These are phyloP conservation scores for Termitomyces sp. DNA, from an alignment of 768 basidiomycete genomes.

Conservation along the genomic window DNA sequence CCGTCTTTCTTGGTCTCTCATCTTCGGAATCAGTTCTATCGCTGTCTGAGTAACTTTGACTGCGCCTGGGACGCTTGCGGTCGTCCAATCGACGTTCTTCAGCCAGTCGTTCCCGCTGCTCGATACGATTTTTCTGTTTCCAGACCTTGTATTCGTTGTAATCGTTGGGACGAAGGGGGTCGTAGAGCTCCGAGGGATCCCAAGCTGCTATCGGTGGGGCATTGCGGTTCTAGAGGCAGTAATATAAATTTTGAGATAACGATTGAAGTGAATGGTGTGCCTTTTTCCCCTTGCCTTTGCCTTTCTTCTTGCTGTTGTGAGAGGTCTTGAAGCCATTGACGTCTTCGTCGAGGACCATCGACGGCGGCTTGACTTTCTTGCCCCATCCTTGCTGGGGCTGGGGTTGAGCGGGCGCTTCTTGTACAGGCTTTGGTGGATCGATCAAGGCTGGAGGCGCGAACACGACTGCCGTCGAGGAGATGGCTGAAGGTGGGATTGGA, in stretches of 20 bases:
- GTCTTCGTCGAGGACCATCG: conserved; percentile 87
- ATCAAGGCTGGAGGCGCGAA: conserved; percentile 65
- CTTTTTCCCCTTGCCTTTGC: conserved; percentile 58
- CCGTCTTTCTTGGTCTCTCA: conserved; percentile 61
- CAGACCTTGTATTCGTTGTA: conserved; percentile 85
- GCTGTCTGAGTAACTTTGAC: conserved; percentile 62
- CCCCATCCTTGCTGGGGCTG: conserved; percentile 71
- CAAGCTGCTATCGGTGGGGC: conserved; percentile 48
- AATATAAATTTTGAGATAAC: conserved; percentile 1
- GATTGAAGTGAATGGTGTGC: conserved; percentile 27
- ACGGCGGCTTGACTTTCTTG: conserved; percentile 85
- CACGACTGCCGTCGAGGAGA: conserved; percentile 53
- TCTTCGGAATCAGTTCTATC: conserved; percentile 62
- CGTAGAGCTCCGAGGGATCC: conserved; percentile 80
- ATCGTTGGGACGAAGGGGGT: conserved; percentile 80
- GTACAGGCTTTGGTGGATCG: conserved; percentile 24
- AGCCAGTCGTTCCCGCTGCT: conserved; percentile 60
- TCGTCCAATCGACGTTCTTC: conserved; percentile 44
- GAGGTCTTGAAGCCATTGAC: conserved; percentile 74
- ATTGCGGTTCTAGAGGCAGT: conserved; percentile 50
- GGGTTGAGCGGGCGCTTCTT: conserved; percentile 18
- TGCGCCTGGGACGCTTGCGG: conserved; percentile 50
- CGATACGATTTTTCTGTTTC: conserved; percentile 72
- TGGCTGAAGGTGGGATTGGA: background rate
- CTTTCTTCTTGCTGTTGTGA: conserved; percentile 51